Conservation (phyloP, 768 basidiomycete genomes). For the Agaricus sinodeliciosus region DNA sequence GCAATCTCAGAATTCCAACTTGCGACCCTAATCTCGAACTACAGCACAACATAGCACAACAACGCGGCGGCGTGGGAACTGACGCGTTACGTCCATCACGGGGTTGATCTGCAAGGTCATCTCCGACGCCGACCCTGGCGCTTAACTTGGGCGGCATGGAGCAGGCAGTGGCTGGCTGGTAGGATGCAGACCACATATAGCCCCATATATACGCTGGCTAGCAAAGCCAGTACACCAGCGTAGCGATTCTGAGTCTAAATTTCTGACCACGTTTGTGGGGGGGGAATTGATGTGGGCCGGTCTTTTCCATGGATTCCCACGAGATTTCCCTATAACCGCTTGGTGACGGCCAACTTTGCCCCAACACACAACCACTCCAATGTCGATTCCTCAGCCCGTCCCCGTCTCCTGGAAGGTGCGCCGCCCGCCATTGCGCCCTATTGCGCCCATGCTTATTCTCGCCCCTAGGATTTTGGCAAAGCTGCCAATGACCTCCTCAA, state of each 20-base stretch:
- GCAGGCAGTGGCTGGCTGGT: too few species aligned
- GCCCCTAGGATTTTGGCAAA: conserved; percentile 88
- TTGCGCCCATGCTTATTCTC: conserved; percentile 4
- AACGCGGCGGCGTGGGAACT: conserved; percentile 31
- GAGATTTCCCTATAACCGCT: conserved; percentile 12
- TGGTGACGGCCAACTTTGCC: conserved; percentile 7
- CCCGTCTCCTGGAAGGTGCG: conserved; percentile 94
- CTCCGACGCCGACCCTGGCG: too few species aligned
- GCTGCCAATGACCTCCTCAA: conserved; percentile 90
- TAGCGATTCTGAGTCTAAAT: too few species aligned
- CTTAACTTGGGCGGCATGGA: too few species aligned
- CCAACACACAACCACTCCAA: conserved; percentile 24
- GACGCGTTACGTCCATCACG: conserved; percentile 16
- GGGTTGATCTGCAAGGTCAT: not conserved
- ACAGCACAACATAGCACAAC: conserved; percentile 31
- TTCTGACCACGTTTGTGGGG: not conserved
- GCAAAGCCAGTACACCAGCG: too few species aligned
- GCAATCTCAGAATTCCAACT: conserved; percentile 13
- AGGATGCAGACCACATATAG: too few species aligned
- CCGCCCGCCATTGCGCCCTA: conserved; percentile 2
- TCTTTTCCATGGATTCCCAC: conserved; percentile 15
- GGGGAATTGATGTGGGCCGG: conserved; percentile 9
- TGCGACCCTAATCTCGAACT: conserved; percentile 27
- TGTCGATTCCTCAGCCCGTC: conserved; percentile 93
- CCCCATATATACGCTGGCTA: too few species aligned